phyloP scores from a whole-genome alignment of 306 rosid genomes.

The Cicer cuneatum region DNA sequence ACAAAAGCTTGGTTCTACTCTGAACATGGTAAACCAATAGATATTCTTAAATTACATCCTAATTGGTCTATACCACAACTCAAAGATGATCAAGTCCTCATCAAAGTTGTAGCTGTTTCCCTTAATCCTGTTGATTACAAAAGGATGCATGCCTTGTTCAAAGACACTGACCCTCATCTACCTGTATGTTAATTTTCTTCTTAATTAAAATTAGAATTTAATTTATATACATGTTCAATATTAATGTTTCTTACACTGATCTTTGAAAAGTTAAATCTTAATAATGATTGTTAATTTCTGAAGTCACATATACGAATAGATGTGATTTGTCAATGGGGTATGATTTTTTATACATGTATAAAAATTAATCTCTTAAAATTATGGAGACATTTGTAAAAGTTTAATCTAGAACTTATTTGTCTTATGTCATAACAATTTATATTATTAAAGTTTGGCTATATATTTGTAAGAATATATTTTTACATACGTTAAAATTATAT shows the following conservation, averaged over 20 bases:
- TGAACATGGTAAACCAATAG: constrained; percentile 52
- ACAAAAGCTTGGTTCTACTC: constrained; percentile 71
- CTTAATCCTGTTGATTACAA: constrained; percentile 73
- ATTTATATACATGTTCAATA: no score
- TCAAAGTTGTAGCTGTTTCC: constrained; percentile 72
- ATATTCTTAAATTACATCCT: constrained; percentile 58
- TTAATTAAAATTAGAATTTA: not conserved
- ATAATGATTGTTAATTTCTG: no score
- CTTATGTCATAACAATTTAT: not conserved
- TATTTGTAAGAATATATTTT: no score
- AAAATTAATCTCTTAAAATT: no score
- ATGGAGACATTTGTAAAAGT: not conserved
- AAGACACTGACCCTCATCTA: constrained; percentile 42
- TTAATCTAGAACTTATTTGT: not conserved
- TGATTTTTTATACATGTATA: no score
- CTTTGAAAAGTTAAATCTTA: no score
- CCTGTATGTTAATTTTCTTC: constrained; percentile 41
- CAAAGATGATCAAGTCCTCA: constrained; percentile 60
- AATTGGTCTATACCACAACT: constrained; percentile 55
- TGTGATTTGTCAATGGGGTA: no score
- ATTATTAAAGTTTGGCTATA: not conserved
- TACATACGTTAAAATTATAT: no score
- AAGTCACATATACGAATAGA: no score
- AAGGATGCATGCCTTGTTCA: constrained; percentile 47
- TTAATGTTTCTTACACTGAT: no score